Percentiles rank a stretch among this genome's conserved stretches.
phyloP scores from a whole-genome alignment of 805 yeast genomes.

The Wickerhamomyces chambardii region DNA sequence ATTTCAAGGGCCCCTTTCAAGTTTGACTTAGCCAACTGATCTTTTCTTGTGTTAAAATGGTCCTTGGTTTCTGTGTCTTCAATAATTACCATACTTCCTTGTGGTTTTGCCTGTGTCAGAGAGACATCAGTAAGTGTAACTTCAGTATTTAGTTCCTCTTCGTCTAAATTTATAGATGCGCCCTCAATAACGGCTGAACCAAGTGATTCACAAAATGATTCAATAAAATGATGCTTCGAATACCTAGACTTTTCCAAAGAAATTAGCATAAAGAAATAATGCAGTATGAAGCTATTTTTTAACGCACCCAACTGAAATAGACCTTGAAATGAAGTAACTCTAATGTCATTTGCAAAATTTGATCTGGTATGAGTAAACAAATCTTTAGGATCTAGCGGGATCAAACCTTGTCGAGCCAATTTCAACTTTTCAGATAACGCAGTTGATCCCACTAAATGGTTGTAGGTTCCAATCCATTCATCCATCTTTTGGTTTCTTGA shows the following conservation, averaged over 20 bases:
- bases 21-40: conserved; percentile 54
- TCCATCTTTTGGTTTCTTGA: conserved; percentile 74
- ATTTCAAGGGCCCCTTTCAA: conserved; percentile 59
- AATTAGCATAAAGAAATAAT: conserved; percentile 50
- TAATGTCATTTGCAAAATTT: conserved; percentile 37
- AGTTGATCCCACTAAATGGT: conserved; percentile 40
- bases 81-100: conserved; percentile 35
- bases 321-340: conserved; percentile 64
- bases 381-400: conserved; percentile 43
- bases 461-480: conserved; percentile 76
- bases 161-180: conserved; percentile 47
- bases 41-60: conserved; percentile 45
- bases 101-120: too few species aligned
- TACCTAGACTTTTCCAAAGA: conserved; percentile 47
- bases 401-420: conserved; percentile 47
- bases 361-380: conserved; percentile 42
- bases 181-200: conserved; percentile 65
- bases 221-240: conserved; percentile 40
- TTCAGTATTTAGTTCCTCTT: conserved; percentile 41
- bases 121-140: conserved; percentile 7
- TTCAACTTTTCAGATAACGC: conserved; percentile 52
- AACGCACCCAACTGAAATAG: conserved; percentile 71
- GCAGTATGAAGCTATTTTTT: conserved; percentile 49
- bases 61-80: conserved; percentile 38
- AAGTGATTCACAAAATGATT: conserved; percentile 38